phyloP scores from a whole-genome alignment of 768 basidiomycete species.

The Thelephora ganbajun region DNA sequence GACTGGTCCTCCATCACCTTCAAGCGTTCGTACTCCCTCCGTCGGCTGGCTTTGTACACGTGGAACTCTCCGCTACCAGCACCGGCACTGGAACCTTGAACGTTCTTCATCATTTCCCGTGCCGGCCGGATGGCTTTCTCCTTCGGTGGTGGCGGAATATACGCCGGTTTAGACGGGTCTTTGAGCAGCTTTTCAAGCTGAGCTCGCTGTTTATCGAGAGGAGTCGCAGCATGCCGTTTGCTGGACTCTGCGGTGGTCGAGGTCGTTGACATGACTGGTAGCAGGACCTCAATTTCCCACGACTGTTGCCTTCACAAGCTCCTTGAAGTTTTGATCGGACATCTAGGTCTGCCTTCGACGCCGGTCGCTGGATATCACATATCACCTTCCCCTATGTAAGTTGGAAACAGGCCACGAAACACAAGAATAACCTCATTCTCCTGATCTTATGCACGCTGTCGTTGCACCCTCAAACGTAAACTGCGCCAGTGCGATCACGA shows the following conservation, averaged over 20 bases:
- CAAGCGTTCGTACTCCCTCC: conserved; percentile 90
- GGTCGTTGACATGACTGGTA: background rate
- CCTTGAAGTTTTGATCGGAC: no score
- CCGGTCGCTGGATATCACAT: no score
- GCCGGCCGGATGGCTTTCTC: conserved; percentile 72
- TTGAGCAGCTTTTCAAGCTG: conserved; percentile 84
- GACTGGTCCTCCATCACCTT: conserved; percentile 80
- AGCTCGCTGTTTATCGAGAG: conserved; percentile 36
- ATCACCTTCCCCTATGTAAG: no score
- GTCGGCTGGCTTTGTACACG: conserved; percentile 90
- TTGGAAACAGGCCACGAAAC: no score
- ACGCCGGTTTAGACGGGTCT: conserved; percentile 74
- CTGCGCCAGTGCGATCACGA: no score
- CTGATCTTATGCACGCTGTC: no score
- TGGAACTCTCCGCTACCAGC: conserved; percentile 98
- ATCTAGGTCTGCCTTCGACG: no score
- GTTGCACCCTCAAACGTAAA: no score
- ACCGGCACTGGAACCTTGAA: conserved; percentile 93
- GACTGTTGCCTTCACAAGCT: no score
- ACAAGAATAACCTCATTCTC: no score
- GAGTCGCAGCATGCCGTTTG: conserved; percentile 31
- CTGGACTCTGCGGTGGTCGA: conserved; percentile 10
- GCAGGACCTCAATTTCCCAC: no score
- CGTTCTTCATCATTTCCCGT: conserved; percentile 98
- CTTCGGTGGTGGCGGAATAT: conserved; percentile 68